Conservation (phyloP, 1,284 basidiomycete species). For the Ganoderma leucocontextum region DNA sequence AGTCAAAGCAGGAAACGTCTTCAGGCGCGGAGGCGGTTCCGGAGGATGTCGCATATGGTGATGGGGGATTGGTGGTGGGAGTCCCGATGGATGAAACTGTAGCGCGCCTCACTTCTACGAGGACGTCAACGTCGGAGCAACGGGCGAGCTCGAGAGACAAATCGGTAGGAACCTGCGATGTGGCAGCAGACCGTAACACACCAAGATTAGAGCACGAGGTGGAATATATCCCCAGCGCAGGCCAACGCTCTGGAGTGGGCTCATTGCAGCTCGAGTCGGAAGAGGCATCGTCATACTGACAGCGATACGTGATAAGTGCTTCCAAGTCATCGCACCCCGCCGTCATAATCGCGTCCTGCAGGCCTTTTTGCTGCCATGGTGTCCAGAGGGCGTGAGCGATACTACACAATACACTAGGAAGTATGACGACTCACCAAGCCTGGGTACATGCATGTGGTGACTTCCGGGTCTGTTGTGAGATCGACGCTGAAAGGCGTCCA, state of each 20-base stretch:
- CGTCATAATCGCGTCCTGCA: neutral
- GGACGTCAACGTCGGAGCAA: neutral
- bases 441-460: neutral
- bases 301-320: neutral
- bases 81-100: too few species aligned
- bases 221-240: neutral
- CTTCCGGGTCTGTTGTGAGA: neutral
- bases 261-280: neutral
- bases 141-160: neutral
- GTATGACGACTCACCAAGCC: neutral
- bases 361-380: neutral
- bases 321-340: neutral
- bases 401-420: neutral
- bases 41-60: too few species aligned
- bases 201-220: neutral
- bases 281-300: neutral
- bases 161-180: neutral
- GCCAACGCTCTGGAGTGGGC: neutral
- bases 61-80: too few species aligned
- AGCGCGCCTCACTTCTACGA: neutral
- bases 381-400: neutral
- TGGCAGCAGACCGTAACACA: neutral
- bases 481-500: neutral
- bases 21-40: neutral
- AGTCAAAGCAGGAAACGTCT: neutral